Conservation (phyloP, 164 flowering plant genomes). For the Vitis cinerea region DNA sequence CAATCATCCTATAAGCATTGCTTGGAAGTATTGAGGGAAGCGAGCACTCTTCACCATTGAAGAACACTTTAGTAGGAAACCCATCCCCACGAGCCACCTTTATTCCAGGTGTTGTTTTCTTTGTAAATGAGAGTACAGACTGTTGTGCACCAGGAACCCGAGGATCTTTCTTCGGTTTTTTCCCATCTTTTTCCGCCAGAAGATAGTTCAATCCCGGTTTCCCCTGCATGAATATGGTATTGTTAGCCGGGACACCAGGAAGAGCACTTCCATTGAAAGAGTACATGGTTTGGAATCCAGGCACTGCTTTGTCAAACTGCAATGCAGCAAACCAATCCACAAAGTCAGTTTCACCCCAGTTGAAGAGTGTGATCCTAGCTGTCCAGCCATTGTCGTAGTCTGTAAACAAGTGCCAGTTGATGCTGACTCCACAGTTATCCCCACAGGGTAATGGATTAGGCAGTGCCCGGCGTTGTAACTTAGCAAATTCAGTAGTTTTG, state of each 20-base stretch:
- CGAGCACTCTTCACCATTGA: conserved; percentile 22
- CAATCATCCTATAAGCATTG: conserved; percentile 6
- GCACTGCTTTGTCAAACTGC: conserved; percentile 10
- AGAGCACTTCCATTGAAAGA: conserved; percentile 16
- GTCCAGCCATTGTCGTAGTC: conserved; percentile 53
- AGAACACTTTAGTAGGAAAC: conserved; percentile 20
- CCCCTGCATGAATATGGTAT: background rate
- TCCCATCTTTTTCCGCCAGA: background rate
- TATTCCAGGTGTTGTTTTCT: conserved; percentile 19
- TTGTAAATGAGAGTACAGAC: conserved; percentile 16
- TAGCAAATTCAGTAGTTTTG: conserved; percentile 31
- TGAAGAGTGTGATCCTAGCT: conserved; percentile 36
- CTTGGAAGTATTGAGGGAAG: conserved; percentile 13
- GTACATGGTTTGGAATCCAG: conserved; percentile 11
- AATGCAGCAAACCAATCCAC: conserved; percentile 19
- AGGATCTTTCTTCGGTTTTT: conserved; percentile 10
- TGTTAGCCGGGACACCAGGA: background rate
- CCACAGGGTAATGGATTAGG: conserved; percentile 52
- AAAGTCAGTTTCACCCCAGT: conserved; percentile 16
- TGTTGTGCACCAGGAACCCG: conserved; percentile 19
- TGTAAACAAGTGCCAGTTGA: conserved; percentile 56
- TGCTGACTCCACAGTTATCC: conserved; percentile 63
- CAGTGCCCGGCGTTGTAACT: conserved; percentile 23
- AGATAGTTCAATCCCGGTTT: background rate
- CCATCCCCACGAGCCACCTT: conserved; percentile 17